phyloP scores from a whole-genome alignment of 2,329 filamentous ascomycete species.

The Botrytis sinoallii region DNA sequence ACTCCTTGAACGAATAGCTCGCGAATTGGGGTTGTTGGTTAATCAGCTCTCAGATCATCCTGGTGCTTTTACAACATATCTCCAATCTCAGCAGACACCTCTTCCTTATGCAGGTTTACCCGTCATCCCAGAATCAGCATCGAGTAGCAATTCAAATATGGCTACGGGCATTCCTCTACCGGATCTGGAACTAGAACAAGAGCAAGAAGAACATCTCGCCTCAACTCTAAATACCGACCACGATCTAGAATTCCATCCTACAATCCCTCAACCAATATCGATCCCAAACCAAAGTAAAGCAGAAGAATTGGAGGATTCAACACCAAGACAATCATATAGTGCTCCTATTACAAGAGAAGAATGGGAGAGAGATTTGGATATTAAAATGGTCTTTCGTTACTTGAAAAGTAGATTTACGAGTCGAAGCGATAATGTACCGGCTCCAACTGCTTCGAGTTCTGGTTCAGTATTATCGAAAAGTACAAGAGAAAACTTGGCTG shows the following conservation, averaged over 20 bases:
- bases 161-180: neutral
- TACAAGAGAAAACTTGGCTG: conserved; percentile 48
- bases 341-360: conserved; percentile 41
- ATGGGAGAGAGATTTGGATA: conserved; percentile 90
- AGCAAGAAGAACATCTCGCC: conserved; percentile 29
- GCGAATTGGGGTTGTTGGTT: conserved; percentile 80
- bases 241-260: conserved; percentile 27
- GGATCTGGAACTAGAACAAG: conserved; percentile 11
- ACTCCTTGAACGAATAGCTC: conserved; percentile 78
- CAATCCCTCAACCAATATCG: conserved; percentile 25
- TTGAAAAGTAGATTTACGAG: conserved; percentile 69
- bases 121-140: conserved; percentile 52
- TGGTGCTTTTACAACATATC: conserved; percentile 82
- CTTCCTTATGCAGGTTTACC: conserved; percentile 78
- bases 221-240: conserved; percentile 17
- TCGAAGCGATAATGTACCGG: conserved; percentile 3
- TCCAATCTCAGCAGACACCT: conserved; percentile 59
- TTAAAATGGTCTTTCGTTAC: conserved; percentile 89
- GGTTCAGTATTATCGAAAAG: conserved; percentile 16
- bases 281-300: conserved; percentile 24
- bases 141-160: neutral
- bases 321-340: conserved; percentile 25
- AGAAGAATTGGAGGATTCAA: conserved; percentile 24
- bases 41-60: conserved; percentile 82
- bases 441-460: neutral